Percentiles rank a stretch among this genome's conserved stretches.
Conservation (phyloP, 1,284 basidiomycete species). For the Schizophyllum amplum region DNA sequence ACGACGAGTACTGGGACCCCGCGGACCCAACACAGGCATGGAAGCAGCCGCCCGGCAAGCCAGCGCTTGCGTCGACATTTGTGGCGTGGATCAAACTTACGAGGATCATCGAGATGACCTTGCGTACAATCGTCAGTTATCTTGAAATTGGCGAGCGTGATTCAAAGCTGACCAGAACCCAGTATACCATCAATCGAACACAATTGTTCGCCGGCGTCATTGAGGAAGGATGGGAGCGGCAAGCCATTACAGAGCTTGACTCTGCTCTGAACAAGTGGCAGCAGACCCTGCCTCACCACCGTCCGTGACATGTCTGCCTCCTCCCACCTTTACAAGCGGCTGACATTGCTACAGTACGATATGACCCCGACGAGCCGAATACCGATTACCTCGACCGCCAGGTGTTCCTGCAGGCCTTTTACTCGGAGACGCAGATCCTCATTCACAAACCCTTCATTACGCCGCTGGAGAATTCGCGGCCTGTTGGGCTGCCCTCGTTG, state of each 20-base stretch:
- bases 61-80: slow-evolving; percentile 34
- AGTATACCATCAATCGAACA: slow-evolving; percentile 41
- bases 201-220: slow-evolving; percentile 27
- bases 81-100: no score
- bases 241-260: slow-evolving; percentile 41
- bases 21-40: slow-evolving; percentile 20
- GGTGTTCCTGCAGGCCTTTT: slow-evolving; percentile 35
- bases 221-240: slow-evolving; percentile 30
- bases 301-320: background rate
- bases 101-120: slow-evolving; percentile 34
- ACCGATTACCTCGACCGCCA: slow-evolving; percentile 36
- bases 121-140: slow-evolving; percentile 31
- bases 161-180: background rate
- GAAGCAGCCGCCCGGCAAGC: slow-evolving; percentile 25
- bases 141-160: background rate
- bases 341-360: slow-evolving; percentile 25
- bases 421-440: slow-evolving; percentile 38
- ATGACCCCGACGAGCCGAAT: slow-evolving; percentile 36
- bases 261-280: slow-evolving; percentile 44
- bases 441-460: slow-evolving; percentile 48
- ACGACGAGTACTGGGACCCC: slow-evolving; percentile 42
- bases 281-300: slow-evolving; percentile 34
- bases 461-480: slow-evolving; percentile 14
- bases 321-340: background rate
- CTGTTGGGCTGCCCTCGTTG: slow-evolving; percentile 30